Evolutionary conservation across 768 basidiomycete genomes (phyloP), one percentile per base, ranked within the genome.

Genomic region (Rhizopogon vinicolor): DNA sequence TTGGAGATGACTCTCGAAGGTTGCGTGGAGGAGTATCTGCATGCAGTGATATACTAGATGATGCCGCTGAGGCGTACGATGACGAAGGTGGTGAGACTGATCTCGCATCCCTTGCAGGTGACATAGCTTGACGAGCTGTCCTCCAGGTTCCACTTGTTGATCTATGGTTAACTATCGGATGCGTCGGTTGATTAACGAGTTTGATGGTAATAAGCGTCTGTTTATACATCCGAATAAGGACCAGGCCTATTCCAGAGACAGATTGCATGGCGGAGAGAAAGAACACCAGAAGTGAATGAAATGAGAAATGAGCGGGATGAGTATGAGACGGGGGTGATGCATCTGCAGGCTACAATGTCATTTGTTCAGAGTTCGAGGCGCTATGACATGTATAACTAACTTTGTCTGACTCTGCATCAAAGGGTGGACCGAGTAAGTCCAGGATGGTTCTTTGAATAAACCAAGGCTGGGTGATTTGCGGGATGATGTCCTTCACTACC

Each of bases 391-490:
- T 39, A 33, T 22, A 18, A 6, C 59, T 33, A 28, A 67, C 72
- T 62, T 65, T 59, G 44, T 63, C 59, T 13, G 57, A 39, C 19
- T 53, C 50, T 19, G 16, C 55, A 25, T 68, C 71, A 2, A 72
- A 67, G 39, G 67, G 65, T 25, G 77, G 74, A 7, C 83, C 87
- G 10, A 96, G 71, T 3, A 87, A 68, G 62, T 85, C 84, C 37
- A 95, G 74, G 10, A 89, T 74, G 3, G 79, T 64, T 63, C 77
- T 84, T 55, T 93, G 85, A 44, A 96, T 80, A 68, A 97, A 98
- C 93, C 95, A 98, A 0, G 91, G 89, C 66, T 97, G 88, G 6
- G 84, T 81, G 50, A 96, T 67, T 60, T 82, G 85, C 31, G 86
- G 85, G 25, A 88, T 64, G 25, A 88, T 70, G 58, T 86, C 84